Evolutionary conservation across 495 filamentous ascomycete genomes (phyloP).

Genomic region (Neurospora tetrasperma): DNA sequence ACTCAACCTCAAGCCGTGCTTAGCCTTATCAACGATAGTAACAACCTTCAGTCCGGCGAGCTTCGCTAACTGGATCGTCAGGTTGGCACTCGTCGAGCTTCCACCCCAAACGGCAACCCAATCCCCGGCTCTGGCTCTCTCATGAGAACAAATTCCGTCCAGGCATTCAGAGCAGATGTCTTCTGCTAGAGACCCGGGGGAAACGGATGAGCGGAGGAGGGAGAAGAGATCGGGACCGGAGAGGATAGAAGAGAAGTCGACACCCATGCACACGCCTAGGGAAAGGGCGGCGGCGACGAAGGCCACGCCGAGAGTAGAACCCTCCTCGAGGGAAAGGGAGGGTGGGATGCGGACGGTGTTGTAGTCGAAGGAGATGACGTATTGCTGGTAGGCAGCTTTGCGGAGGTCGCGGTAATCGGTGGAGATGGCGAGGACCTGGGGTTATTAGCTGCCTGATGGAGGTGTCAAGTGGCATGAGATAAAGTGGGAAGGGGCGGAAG

Average conservation of each 20-base stretch:
- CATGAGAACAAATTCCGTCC: constrained; percentile 28
- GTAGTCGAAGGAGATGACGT: constrained; percentile 50
- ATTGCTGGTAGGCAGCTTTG: constrained; percentile 61
- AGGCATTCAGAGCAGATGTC: constrained; percentile 49
- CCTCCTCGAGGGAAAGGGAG: constrained; percentile 35
- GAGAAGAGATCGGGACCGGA: constrained; percentile 45
- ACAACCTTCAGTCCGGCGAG: constrained; percentile 48
- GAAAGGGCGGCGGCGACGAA: constrained; percentile 50
- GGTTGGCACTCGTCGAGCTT: constrained; percentile 49
- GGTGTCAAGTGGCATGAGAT: not conserved
- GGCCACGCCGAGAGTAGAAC: constrained; percentile 53
- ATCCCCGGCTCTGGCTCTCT: constrained; percentile 41
- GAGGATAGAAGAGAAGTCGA: constrained; percentile 40
- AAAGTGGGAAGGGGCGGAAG: not conserved
- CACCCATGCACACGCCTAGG: constrained; percentile 50
- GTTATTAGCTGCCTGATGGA: not conserved
- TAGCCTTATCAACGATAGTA: constrained; percentile 48
- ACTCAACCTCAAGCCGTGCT: constrained; percentile 46
- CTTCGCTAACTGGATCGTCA: constrained; percentile 51
- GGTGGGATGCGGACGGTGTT: constrained; percentile 51
- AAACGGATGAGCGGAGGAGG: constrained; percentile 27
- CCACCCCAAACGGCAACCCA: constrained; percentile 65
- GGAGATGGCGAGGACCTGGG: constrained; percentile 47
- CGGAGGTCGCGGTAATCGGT: constrained; percentile 63
- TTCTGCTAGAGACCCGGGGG: constrained; percentile 31